Percentiles rank a stretch among this genome's conserved stretches.
Conservation (phyloP, 768 basidiomycete genomes). For the Trametes maxima region DNA sequence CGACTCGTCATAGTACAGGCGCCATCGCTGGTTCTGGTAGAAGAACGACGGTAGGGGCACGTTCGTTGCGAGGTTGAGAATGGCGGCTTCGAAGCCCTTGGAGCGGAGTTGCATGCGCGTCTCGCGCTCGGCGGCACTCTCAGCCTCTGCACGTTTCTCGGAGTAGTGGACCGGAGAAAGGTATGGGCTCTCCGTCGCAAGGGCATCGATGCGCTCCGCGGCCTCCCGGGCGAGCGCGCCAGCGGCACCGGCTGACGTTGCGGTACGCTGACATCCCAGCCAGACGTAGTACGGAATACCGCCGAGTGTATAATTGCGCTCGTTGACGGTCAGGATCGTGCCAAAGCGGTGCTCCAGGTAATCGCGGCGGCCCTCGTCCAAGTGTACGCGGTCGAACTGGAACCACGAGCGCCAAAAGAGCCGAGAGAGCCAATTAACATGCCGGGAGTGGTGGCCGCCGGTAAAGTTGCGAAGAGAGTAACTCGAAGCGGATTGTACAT, state of each 20-base stretch:
- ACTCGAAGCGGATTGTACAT: conserved; percentile 22
- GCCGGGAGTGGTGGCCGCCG: conserved; percentile 21
- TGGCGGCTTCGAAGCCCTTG: conserved; percentile 30
- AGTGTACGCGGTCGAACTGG: conserved; percentile 40
- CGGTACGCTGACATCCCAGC: conserved; percentile 66
- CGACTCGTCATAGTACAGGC: conserved; percentile 66
- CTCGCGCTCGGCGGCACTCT: conserved; percentile 38
- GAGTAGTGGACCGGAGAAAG: conserved; percentile 38
- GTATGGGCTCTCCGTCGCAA: conserved; percentile 33
- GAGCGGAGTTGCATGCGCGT: conserved; percentile 33
- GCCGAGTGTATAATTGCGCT: conserved; percentile 63
- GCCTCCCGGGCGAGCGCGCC: conserved; percentile 66
- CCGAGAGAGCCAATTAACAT: conserved; percentile 22
- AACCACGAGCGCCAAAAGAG: conserved; percentile 30
- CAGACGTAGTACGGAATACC: conserved; percentile 71
- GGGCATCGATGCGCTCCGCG: conserved; percentile 45
- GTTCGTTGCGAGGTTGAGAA: conserved; percentile 50
- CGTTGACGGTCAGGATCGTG: conserved; percentile 73
- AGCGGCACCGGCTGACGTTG: conserved; percentile 56
- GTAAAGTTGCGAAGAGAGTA: conserved; percentile 24
- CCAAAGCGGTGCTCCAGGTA: conserved; percentile 82
- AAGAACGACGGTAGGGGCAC: conserved; percentile 61
- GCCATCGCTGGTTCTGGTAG: conserved; percentile 64
- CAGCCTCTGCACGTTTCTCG: conserved; percentile 42
- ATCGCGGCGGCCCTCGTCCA: conserved; percentile 60